Base-by-base conservation (phyloP, 2,329 filamentous ascomycete species). In the Aspergillus sp. region DNA sequence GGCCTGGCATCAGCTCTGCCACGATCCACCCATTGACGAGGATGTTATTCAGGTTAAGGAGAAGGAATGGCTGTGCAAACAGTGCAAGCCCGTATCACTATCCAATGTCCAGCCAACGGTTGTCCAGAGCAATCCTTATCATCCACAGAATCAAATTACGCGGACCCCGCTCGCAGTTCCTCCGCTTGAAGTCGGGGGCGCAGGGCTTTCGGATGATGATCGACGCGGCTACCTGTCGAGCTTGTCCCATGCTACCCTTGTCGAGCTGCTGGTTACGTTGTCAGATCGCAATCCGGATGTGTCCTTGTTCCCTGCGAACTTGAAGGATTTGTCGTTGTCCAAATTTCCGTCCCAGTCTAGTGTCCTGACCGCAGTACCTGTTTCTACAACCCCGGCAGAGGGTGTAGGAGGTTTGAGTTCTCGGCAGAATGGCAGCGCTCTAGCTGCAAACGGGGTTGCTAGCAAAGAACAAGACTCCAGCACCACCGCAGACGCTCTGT, bases 1-100 rank as follows among this genome's bases (percentile, higher is more conserved):
- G 29, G 80, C 82, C 38, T 94, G 88, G 78, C 88, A 94, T 65
- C 86, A 89, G 63, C 80, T 81, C 57, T 94, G 88, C 59, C 87
- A 94, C 63, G 78, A 86, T 48, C 87, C 87, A 1, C 77, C 78
- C 6, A 86, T 94, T 50, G 75, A 77, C n/a, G 78, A 83, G 51
- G 79, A 83, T 12, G 79, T 85, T 19, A 78, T 90, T 41, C 75
- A 75, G 33, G 77, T 86, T 50, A 73, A 81, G 52, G 78, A 80
- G 51, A 79, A 79, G 49, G 79, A 82, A 53, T 93, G 87, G 86
- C 79, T 81, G 59, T 93, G 87, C 59, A 68, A 69, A 5, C 72
- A 76, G 29, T 91, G 87, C 62, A 48, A 68, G 60, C 41, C 78
- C 73, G 63, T 72, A 66, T 43, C 71, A 73, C 54, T 72, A 63